A percentile compares a stretch with the other conserved stretches of the same genome.
These are phyloP conservation scores for Primulina huaijiensis DNA, from an alignment of 257 asterid species.

Conservation along the genomic window DNA sequence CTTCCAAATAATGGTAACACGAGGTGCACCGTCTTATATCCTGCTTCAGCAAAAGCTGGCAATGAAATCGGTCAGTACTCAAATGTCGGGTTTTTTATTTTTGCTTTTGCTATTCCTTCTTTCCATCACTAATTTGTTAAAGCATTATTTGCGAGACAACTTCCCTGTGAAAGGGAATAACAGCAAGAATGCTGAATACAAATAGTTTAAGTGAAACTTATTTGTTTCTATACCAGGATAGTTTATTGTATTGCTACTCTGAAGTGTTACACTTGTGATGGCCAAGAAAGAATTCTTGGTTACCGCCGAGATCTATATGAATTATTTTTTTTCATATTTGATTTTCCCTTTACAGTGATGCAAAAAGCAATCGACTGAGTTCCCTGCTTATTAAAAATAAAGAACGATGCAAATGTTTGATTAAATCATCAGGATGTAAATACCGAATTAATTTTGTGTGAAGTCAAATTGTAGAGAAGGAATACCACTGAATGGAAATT, in stretches of 20 bases:
- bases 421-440: not conserved
- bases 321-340: no score
- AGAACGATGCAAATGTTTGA: no score
- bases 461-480: not conserved
- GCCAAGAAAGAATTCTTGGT: not conserved
- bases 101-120: not conserved
- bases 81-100: not conserved
- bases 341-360: no score
- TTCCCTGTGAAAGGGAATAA: not conserved
- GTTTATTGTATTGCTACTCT: not conserved
- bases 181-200: not conserved
- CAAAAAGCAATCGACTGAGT: no score
- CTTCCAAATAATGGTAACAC: conserved; percentile 60
- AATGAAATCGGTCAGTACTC: conserved; percentile 64
- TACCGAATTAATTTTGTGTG: not conserved
- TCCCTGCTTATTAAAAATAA: no score
- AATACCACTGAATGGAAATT: not conserved
- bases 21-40: conserved; percentile 75
- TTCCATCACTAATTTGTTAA: not conserved
- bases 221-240: not conserved
- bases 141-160: conserved; percentile 2
- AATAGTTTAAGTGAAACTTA: not conserved
- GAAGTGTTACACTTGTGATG: not conserved
- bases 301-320: not conserved
- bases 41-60: conserved; percentile 98